phyloP scores from a whole-genome alignment of 2,329 filamentous ascomycete species.

The Colletotrichum sp. region DNA sequence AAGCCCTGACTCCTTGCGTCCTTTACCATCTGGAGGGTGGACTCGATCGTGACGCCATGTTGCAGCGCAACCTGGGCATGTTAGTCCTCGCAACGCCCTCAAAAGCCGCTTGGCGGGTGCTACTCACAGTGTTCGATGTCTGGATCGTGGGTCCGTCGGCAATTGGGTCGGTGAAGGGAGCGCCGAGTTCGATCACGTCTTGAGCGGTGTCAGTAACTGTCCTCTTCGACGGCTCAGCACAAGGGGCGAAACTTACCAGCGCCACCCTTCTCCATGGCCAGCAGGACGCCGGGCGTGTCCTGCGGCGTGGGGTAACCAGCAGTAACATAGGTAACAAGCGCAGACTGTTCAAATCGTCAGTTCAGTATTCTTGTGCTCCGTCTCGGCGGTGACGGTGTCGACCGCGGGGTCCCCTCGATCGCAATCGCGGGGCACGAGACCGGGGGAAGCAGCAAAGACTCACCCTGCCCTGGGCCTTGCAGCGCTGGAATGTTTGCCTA shows the following conservation, averaged over 20 bases:
- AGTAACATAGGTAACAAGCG: slow-evolving; percentile 95
- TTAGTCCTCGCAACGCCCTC: not conserved
- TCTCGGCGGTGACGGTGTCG: not conserved
- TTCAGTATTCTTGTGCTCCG: not conserved
- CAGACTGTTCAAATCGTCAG: slow-evolving; percentile 59
- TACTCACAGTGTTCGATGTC: slow-evolving; percentile 82
- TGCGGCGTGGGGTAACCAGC: slow-evolving; percentile 87
- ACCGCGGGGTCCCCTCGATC: slow-evolving; percentile 6
- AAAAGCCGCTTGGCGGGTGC: not conserved
- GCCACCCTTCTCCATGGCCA: slow-evolving; percentile 91
- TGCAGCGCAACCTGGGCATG: slow-evolving; percentile 67
- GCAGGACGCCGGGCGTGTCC: slow-evolving; percentile 81
- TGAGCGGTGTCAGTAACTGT: not conserved
- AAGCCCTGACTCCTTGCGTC: slow-evolving; percentile 80
- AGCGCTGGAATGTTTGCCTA: slow-evolving; percentile 63
- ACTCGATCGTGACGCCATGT: slow-evolving; percentile 85
- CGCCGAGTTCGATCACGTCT: slow-evolving; percentile 95
- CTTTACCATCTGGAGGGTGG: slow-evolving; percentile 82
- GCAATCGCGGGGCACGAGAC: slow-evolving; percentile 28
- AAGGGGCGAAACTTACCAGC: slow-evolving; percentile 65
- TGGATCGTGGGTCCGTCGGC: slow-evolving; percentile 98
- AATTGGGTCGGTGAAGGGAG: slow-evolving; percentile 98
- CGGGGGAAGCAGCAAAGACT: slow-evolving; percentile 29
- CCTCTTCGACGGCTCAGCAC: not conserved
- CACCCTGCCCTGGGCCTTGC: slow-evolving; percentile 65